Evolutionary conservation across 345 rosid species (phyloP).

Genomic region (Citrus cavaleriei): DNA sequence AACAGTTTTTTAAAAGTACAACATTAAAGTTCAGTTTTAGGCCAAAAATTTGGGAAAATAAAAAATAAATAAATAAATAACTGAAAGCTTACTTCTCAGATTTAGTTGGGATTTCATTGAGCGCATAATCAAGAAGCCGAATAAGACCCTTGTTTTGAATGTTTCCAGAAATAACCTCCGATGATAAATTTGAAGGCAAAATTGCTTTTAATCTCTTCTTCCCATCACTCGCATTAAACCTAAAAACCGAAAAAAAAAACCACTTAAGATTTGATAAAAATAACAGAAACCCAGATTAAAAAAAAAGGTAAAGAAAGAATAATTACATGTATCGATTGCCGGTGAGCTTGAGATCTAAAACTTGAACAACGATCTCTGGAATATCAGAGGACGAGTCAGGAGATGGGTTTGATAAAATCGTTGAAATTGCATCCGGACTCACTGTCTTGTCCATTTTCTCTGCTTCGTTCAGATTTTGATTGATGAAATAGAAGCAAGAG

Average conservation of each 20-base stretch:
- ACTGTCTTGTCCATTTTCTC: slow-evolving; percentile 42
- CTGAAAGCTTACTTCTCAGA: slow-evolving; percentile 51
- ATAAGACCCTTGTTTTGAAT: slow-evolving; percentile 75
- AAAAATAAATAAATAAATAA: neutral
- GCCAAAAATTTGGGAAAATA: neutral
- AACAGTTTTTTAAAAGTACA: neutral
- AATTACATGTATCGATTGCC: slow-evolving; percentile 77
- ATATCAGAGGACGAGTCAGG: slow-evolving; percentile 54
- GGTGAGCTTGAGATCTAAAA: slow-evolving; percentile 73
- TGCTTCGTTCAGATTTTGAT: neutral
- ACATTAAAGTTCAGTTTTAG: neutral
- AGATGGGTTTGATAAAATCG: slow-evolving; percentile 54
- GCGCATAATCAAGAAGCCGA: slow-evolving; percentile 62
- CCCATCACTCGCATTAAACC: slow-evolving; percentile 85
- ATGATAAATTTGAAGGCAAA: slow-evolving; percentile 51
- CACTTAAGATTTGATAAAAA: neutral
- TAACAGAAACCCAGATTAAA: neutral
- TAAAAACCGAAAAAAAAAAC: slow-evolving; percentile 6
- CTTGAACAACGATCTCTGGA: slow-evolving; percentile 63
- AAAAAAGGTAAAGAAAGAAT: neutral
- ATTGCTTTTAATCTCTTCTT: slow-evolving; percentile 60
- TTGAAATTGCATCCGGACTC: slow-evolving; percentile 58
- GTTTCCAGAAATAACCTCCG: slow-evolving; percentile 62
- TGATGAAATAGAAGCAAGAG: neutral
- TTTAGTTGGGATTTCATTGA: slow-evolving; percentile 84